phyloP scores from a whole-genome alignment of 495 filamentous ascomycete genomes.

The Penicillium crystallinum region DNA sequence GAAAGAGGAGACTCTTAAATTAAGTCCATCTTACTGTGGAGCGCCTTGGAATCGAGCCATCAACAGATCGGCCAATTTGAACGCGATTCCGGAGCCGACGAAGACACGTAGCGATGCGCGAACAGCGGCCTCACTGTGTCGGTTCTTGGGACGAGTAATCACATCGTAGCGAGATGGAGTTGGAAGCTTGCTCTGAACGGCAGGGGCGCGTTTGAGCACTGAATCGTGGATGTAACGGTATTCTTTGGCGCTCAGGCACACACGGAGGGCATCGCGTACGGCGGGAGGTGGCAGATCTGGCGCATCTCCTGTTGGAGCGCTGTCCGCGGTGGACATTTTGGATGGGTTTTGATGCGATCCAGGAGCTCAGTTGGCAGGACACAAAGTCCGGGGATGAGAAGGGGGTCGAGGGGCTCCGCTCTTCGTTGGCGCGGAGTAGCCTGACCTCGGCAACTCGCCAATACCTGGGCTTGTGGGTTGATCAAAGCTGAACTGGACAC shows the following conservation, averaged over 20 bases:
- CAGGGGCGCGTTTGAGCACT: conserved; percentile 60
- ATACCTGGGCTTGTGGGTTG: background rate
- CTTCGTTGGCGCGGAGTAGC: background rate
- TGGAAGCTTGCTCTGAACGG: conserved; percentile 56
- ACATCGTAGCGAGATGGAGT: conserved; percentile 49
- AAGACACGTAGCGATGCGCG: conserved; percentile 74
- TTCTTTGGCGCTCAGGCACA: conserved; percentile 78
- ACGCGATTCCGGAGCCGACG: conserved; percentile 57
- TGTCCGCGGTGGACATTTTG: conserved; percentile 15
- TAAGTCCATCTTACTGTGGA: conserved; percentile 20
- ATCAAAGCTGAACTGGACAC: too few species aligned
- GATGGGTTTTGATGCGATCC: background rate
- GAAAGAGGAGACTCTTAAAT: background rate
- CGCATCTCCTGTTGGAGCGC: conserved; percentile 5
- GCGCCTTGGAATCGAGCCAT: conserved; percentile 39
- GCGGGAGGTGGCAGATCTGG: conserved; percentile 21
- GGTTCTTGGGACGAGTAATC: conserved; percentile 51
- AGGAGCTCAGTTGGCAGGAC: background rate
- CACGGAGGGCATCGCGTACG: conserved; percentile 69
- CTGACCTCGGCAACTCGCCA: conserved; percentile 3
- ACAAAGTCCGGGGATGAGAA: conserved; percentile 1
- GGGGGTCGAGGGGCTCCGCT: background rate
- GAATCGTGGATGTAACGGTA: conserved; percentile 78
- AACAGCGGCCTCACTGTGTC: conserved; percentile 75
- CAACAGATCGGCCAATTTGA: conserved; percentile 65